phyloP scores from a whole-genome alignment of 75 land plant species.

The Selaginella moellendorffii region DNA sequence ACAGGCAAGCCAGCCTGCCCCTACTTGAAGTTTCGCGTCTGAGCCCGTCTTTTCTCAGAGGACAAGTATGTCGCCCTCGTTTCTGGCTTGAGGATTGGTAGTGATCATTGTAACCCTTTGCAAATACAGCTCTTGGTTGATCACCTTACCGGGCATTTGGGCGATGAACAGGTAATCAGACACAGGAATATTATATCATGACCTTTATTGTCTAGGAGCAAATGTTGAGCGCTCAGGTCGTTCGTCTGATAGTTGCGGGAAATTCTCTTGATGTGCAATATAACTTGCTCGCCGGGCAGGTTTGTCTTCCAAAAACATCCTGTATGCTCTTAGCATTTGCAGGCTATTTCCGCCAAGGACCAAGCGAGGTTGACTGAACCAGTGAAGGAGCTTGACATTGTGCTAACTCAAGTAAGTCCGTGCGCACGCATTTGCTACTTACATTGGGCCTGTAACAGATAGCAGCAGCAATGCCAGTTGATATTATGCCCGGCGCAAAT shows the following conservation, averaged over 20 bases:
- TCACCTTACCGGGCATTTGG: conserved; percentile 81
- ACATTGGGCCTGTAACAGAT: conserved; percentile 37
- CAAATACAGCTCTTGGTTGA: conserved; percentile 88
- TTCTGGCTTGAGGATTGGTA: conserved; percentile 70
- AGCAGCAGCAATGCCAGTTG: conserved; percentile 73
- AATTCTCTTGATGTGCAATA: conserved; percentile 58
- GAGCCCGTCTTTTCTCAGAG: too few species aligned
- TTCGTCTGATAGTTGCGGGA: conserved; percentile 80
- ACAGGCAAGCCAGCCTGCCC: too few species aligned
- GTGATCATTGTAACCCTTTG: conserved; percentile 52
- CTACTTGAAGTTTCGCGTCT: too few species aligned
- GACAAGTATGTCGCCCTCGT: conserved; percentile 79
- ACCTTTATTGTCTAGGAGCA: conserved; percentile 50
- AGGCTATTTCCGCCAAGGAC: conserved; percentile 64
- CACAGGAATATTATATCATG: not conserved
- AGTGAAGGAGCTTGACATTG: conserved; percentile 79
- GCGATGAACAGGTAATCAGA: conserved; percentile 57
- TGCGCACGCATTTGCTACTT: not conserved
- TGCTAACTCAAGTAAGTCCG: conserved; percentile 61
- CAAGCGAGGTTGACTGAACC: conserved; percentile 57
- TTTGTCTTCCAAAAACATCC: conserved; percentile 1
- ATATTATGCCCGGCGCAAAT: conserved; percentile 86
- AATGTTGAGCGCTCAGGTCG: conserved; percentile 66
- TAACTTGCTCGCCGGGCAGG: conserved; percentile 63
- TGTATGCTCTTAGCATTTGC: conserved; percentile 8